Evolutionary conservation across 2,329 filamentous ascomycete genomes (phyloP).

Genomic region (Aspergillus sp.): DNA sequence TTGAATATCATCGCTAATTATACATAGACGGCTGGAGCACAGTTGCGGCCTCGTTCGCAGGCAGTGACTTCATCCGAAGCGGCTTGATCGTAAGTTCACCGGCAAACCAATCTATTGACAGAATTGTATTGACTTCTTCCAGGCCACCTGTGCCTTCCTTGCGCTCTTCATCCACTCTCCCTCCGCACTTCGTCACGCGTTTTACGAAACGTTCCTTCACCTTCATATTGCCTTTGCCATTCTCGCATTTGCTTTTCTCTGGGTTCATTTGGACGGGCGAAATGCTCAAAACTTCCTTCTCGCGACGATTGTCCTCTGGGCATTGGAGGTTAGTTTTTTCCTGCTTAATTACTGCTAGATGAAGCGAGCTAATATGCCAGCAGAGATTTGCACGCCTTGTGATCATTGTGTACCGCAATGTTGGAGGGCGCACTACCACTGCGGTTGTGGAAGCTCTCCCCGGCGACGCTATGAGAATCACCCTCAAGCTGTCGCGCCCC

Average conservation of each 20-base stretch:
- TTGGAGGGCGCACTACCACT: constrained; percentile 58
- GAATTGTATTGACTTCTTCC: constrained; percentile 10
- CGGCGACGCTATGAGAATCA: constrained; percentile 69
- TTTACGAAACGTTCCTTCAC: constrained; percentile 95
- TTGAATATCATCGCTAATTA: neutral
- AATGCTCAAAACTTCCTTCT: constrained; percentile 74
- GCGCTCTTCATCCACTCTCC: constrained; percentile 69
- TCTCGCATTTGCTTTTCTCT: constrained; percentile 68
- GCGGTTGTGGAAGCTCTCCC: constrained; percentile 68
- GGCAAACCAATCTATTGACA: no score
- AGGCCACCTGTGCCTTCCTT: constrained; percentile 56
- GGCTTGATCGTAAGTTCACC: constrained; percentile 45
- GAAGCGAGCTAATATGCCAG: constrained; percentile 16
- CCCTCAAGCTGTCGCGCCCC: constrained; percentile 66
- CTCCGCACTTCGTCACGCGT: constrained; percentile 84
- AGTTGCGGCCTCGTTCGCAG: constrained; percentile 29
- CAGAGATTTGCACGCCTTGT: constrained; percentile 60
- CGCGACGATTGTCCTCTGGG: constrained; percentile 74
- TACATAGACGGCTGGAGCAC: constrained; percentile 40
- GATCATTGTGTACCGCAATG: constrained; percentile 66
- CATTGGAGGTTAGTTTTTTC: constrained; percentile 53
- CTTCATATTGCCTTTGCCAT: constrained; percentile 76
- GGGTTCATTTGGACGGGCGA: constrained; percentile 71
- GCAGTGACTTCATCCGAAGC: constrained; percentile 36
- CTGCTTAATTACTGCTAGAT: neutral